Percentiles rank a stretch among this genome's conserved stretches.
These are phyloP conservation scores for Ceratobasidium sp. DNA, from an alignment of 1,284 basidiomycete genomes.

Conservation along the genomic window DNA sequence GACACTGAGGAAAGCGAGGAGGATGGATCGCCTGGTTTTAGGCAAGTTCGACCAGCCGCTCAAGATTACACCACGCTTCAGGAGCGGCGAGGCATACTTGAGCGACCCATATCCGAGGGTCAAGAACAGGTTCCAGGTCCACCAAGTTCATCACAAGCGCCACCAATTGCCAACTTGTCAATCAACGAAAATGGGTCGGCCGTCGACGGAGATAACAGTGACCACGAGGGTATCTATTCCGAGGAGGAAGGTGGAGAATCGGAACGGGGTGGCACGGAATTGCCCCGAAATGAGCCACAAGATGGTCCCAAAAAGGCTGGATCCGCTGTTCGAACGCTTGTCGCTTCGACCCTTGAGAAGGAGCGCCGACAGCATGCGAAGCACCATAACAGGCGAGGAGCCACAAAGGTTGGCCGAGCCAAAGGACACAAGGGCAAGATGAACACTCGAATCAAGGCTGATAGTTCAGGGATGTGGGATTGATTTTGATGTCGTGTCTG, in stretches of 20 bases:
- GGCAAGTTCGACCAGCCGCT: conserved; percentile 18
- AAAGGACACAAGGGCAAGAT: conserved; percentile 87
- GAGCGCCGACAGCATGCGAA: conserved; percentile 70
- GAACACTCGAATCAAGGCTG: conserved; percentile 68
- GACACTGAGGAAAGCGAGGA: conserved; percentile 42
- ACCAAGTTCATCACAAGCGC: neutral
- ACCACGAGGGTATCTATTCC: neutral
- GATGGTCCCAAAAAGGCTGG: conserved; percentile 1
- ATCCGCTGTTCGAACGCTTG: conserved; percentile 45
- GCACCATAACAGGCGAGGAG: conserved; percentile 72
- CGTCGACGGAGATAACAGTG: neutral
- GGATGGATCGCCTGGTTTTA: conserved; percentile 40
- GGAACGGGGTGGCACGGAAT: neutral
- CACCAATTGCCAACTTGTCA: neutral
- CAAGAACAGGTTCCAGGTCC: neutral
- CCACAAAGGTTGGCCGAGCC: conserved; percentile 69
- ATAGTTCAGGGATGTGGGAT: conserved; percentile 47
- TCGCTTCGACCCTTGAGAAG: conserved; percentile 68
- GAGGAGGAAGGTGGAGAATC: neutral
- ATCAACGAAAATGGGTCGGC: conserved; percentile 1
- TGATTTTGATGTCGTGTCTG: neutral
- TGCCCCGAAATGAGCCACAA: neutral
- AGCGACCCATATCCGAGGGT: neutral
- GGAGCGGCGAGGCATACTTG: conserved; percentile 10
- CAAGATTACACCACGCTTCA: conserved; percentile 19